phyloP scores from a whole-genome alignment of 2,329 filamentous ascomycete species.

The Zasmidium angulare region DNA sequence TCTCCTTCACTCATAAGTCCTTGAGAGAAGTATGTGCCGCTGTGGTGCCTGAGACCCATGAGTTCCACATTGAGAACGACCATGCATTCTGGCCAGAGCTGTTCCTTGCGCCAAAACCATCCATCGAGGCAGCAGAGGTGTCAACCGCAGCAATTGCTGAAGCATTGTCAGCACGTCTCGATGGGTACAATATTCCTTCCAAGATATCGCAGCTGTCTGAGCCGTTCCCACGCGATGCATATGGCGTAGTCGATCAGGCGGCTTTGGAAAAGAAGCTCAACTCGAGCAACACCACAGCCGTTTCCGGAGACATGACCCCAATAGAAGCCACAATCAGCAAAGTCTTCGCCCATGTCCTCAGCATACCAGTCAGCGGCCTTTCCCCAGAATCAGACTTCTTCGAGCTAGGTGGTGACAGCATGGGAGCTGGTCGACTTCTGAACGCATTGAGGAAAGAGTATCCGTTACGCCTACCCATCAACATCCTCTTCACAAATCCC shows the following conservation, averaged over 20 bases:
- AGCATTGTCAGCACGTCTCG: slow-evolving; percentile 22
- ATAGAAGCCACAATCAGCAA: slow-evolving; percentile 44
- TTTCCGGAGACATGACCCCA: slow-evolving; percentile 20
- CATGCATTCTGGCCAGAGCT: slow-evolving; percentile 29
- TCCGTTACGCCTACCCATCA: slow-evolving; percentile 51
- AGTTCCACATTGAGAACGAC: slow-evolving; percentile 31
- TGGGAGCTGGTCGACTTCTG: slow-evolving; percentile 54
- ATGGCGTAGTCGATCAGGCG: slow-evolving; percentile 27
- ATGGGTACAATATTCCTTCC: slow-evolving; percentile 31
- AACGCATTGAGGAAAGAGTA: slow-evolving; percentile 54
- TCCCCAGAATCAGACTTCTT: slow-evolving; percentile 51
- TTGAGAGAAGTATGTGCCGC: slow-evolving; percentile 18
- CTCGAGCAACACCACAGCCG: slow-evolving; percentile 3
- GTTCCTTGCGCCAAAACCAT: slow-evolving; percentile 35
- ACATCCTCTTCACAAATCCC: slow-evolving; percentile 52
- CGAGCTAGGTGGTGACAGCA: slow-evolving; percentile 54
- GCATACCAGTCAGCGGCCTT: slow-evolving; percentile 42
- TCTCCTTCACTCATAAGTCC: slow-evolving; percentile 16
- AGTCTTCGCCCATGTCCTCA: slow-evolving; percentile 49
- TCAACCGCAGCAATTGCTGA: slow-evolving; percentile 15
- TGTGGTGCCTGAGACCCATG: slow-evolving; percentile 21
- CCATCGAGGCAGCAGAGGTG: slow-evolving; percentile 1
- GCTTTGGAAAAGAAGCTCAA: slow-evolving; percentile 13
- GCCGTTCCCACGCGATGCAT: slow-evolving; percentile 26
- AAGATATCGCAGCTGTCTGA: slow-evolving; percentile 29